These are phyloP conservation scores for Calonectria hawksworthii DNA, from an alignment of 2,329 filamentous ascomycete species.

Conservation along the genomic window DNA sequence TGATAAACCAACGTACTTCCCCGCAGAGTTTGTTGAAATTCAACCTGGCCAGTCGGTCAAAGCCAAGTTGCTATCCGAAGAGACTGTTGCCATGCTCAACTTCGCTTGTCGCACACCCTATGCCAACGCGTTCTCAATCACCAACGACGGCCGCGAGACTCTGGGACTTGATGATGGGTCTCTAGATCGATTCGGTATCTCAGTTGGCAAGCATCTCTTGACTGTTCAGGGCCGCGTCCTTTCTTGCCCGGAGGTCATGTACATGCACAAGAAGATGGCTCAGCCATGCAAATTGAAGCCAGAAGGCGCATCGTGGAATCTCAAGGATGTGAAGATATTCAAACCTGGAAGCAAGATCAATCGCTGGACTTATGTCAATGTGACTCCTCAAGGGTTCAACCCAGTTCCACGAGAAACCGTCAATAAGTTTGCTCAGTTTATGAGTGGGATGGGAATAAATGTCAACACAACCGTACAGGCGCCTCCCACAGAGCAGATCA, in stretches of 20 bases:
- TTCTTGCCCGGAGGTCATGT: slow-evolving; percentile 70
- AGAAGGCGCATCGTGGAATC: slow-evolving; percentile 77
- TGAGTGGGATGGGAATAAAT: slow-evolving; percentile 56
- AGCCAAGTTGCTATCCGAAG: slow-evolving; percentile 68
- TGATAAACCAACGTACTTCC: slow-evolving; percentile 73
- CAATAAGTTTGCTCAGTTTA: slow-evolving; percentile 52
- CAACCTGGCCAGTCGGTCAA: slow-evolving; percentile 74
- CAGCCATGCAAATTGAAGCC: slow-evolving; percentile 50
- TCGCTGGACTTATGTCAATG: slow-evolving; percentile 65
- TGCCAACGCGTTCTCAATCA: slow-evolving; percentile 77
- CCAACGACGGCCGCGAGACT: slow-evolving; percentile 66
- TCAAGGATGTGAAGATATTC: slow-evolving; percentile 69
- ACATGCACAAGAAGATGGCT: slow-evolving; percentile 54
- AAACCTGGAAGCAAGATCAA: slow-evolving; percentile 61
- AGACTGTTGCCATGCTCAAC: slow-evolving; percentile 78
- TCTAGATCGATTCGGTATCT: slow-evolving; percentile 73
- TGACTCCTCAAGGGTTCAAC: slow-evolving; percentile 41
- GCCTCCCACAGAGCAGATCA: slow-evolving; percentile 25
- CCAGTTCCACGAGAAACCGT: slow-evolving; percentile 42
- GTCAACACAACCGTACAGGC: slow-evolving; percentile 47
- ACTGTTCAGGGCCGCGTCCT: slow-evolving; percentile 82
- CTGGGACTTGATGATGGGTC: slow-evolving; percentile 69
- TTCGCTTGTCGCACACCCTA: slow-evolving; percentile 79
- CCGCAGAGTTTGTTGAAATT: slow-evolving; percentile 76
- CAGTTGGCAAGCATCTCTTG: slow-evolving; percentile 72